Evolutionary conservation across 768 basidiomycete genomes (phyloP).

Genomic region (Mycena crocata): DNA sequence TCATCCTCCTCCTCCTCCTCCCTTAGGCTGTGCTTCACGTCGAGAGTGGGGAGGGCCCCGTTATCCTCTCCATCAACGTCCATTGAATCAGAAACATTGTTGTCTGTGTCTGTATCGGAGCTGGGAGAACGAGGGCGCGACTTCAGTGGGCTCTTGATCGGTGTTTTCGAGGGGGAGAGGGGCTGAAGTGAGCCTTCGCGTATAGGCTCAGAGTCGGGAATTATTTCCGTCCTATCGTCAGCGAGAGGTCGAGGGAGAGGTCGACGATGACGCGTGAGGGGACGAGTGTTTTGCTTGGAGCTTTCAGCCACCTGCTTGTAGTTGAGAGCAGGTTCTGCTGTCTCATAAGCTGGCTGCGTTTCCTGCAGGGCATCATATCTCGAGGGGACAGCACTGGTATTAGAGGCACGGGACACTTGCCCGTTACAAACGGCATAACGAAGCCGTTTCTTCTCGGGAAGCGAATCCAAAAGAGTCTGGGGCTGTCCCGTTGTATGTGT

Average conservation of each 20-base stretch:
- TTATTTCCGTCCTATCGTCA: conserved; percentile 55
- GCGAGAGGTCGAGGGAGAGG: conserved; percentile 12
- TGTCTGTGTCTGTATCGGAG: conserved; percentile 26
- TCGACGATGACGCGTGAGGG: conserved; percentile 15
- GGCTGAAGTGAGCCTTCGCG: conserved; percentile 38
- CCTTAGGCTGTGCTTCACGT: conserved; percentile 11
- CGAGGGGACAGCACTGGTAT: conserved; percentile 12
- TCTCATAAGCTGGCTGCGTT: conserved; percentile 25
- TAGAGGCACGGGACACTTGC: no score
- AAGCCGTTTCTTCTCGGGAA: conserved; percentile 12
- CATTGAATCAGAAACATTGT: conserved; percentile 22
- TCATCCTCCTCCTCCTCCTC: conserved; percentile 41
- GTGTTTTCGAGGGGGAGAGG: conserved; percentile 18
- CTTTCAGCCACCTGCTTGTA: neutral
- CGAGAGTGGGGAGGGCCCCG: conserved; percentile 39
- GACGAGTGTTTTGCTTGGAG: neutral
- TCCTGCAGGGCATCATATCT: conserved; percentile 24
- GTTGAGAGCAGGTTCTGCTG: neutral
- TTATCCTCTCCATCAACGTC: conserved; percentile 33
- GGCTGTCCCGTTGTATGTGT: conserved; percentile 9
- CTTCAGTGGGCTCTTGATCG: conserved; percentile 26
- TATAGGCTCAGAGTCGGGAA: conserved; percentile 75
- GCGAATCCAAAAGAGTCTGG: conserved; percentile 17
- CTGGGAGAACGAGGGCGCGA: neutral
- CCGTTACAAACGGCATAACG: conserved; percentile 23